Conservation (phyloP, 139 green algal species). For the Chlamydomonas schloesseri region DNA sequence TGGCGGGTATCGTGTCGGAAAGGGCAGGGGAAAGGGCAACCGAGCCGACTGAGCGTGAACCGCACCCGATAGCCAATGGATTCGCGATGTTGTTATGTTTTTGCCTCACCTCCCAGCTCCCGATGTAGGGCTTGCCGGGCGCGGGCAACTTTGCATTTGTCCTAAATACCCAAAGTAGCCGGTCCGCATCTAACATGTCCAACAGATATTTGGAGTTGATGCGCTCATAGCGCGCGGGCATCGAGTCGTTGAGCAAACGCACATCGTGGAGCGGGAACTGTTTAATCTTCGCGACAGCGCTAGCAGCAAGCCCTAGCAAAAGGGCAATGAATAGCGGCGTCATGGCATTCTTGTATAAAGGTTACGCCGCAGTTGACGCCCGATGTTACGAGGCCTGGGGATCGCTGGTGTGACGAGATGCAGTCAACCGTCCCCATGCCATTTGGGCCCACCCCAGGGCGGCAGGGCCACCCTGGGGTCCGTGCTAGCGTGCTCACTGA, state of each 20-base stretch:
- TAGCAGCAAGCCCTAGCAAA: no score
- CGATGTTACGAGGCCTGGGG: no score
- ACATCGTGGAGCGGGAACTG: conserved; percentile 15
- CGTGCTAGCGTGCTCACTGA: no score
- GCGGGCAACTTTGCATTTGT: conserved; percentile 54
- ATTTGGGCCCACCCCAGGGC: no score
- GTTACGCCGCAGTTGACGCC: no score
- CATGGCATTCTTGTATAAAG: no score
- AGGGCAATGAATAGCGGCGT: no score
- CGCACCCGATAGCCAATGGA: no score
- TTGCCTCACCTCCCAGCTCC: conserved; percentile 37
- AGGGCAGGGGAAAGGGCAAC: neutral
- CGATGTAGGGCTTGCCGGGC: conserved; percentile 52
- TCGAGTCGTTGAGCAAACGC: neutral
- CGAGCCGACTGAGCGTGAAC: neutral
- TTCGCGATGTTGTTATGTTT: no score
- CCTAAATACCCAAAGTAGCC: conserved; percentile 64
- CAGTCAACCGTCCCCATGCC: no score
- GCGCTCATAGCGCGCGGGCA: conserved; percentile 30
- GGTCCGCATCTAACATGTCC: conserved; percentile 54
- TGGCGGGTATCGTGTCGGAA: conserved; percentile 2
- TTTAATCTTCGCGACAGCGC: neutral
- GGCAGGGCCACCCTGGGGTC: no score
- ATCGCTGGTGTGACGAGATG: no score
- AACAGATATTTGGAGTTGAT: conserved; percentile 69